Conservation (phyloP, 495 filamentous ascomycete genomes). For the Penicillium bovifimosum region DNA sequence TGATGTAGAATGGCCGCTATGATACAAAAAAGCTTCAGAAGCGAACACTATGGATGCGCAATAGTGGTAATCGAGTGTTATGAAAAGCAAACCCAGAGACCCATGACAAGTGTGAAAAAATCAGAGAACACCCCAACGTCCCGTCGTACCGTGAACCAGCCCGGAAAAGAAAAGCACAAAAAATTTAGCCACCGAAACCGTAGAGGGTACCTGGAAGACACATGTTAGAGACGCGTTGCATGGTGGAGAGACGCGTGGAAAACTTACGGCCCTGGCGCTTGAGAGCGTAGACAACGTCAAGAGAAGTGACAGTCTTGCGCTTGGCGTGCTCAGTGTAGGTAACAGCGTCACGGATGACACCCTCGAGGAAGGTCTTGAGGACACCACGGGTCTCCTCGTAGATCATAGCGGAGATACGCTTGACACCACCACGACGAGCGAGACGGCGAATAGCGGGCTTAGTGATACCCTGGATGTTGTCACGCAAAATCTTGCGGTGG, state of each 20-base stretch:
- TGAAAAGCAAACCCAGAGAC: conserved; percentile 46
- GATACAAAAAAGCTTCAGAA: conserved; percentile 43
- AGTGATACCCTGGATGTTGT: conserved; percentile 98
- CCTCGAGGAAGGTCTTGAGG: conserved; percentile 99
- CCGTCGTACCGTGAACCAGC: conserved; percentile 47
- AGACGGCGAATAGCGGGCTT: conserved; percentile 99
- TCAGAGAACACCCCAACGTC: conserved; percentile 50
- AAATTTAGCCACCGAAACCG: conserved; percentile 94
- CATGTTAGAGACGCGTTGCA: conserved; percentile 22
- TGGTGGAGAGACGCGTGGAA: neutral
- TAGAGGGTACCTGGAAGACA: conserved; percentile 65
- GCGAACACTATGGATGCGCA: conserved; percentile 44
- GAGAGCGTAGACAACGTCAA: conserved; percentile 95
- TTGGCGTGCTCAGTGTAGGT: conserved; percentile 99
- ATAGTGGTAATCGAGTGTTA: conserved; percentile 39
- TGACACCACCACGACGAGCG: conserved; percentile 98
- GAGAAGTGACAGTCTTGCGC: conserved; percentile 96
- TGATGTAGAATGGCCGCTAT: conserved; percentile 41
- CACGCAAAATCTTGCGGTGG: conserved; percentile 98
- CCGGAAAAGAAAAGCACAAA: conserved; percentile 37
- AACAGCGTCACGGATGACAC: conserved; percentile 99
- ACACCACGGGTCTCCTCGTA: conserved; percentile 99
- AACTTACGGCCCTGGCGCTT: conserved; percentile 86
- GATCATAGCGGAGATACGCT: conserved; percentile 98
- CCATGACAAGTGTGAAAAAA: conserved; percentile 43